phyloP scores from a whole-genome alignment of 2,329 filamentous ascomycete species.

The Arthrobotrys sphaeroides region DNA sequence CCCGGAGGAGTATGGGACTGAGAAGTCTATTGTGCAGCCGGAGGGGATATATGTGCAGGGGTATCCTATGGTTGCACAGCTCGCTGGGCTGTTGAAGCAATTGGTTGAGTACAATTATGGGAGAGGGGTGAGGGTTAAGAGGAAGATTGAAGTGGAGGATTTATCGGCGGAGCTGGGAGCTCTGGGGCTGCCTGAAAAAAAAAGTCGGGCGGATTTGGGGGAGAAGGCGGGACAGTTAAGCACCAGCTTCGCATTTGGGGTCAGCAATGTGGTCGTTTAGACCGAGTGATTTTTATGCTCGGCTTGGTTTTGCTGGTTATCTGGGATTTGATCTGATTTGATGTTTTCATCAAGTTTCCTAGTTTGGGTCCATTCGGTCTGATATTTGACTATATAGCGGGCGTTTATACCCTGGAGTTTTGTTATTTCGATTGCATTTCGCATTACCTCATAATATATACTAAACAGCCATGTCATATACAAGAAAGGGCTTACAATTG shows the following conservation, averaged over 20 bases:
- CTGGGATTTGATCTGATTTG: background rate
- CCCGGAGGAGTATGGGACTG: slow-evolving; percentile 35
- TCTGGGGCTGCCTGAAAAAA: slow-evolving; percentile 29
- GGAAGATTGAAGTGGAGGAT: slow-evolving; percentile 28
- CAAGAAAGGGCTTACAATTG: no score
- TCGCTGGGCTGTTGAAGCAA: slow-evolving; percentile 29
- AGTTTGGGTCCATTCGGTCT: background rate
- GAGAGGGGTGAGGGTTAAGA: slow-evolving; percentile 20
- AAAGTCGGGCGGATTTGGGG: slow-evolving; percentile 16
- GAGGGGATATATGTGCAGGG: slow-evolving; percentile 31
- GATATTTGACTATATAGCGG: background rate
- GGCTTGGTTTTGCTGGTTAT: background rate
- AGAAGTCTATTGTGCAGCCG: slow-evolving; percentile 41
- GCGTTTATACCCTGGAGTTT: slow-evolving; percentile 18
- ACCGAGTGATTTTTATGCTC: background rate
- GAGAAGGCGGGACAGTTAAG: slow-evolving; percentile 16
- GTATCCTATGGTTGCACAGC: slow-evolving; percentile 45
- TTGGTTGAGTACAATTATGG: slow-evolving; percentile 49
- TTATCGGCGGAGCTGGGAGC: slow-evolving; percentile 11
- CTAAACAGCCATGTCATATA: background rate
- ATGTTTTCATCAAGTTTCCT: no score
- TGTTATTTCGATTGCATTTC: background rate
- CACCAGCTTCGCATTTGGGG: slow-evolving; percentile 26
- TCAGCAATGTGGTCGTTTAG: slow-evolving; percentile 28
- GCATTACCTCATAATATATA: background rate